Evolutionary conservation across 1,284 basidiomycete genomes (phyloP).

Genomic region (Vanrija sp.): DNA sequence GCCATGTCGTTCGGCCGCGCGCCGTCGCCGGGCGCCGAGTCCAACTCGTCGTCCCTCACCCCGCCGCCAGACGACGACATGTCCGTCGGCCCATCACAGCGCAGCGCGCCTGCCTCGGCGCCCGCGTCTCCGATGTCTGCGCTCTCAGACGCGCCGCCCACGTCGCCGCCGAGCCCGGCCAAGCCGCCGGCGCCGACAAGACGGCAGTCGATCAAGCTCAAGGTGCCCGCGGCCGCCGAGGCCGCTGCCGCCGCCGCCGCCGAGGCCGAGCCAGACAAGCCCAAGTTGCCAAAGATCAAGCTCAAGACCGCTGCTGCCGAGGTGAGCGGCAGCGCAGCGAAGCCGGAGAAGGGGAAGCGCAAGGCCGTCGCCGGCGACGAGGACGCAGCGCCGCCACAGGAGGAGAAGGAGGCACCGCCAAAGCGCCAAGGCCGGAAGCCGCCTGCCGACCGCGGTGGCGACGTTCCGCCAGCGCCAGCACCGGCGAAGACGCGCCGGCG

Average conservation of each 20-base stretch:
- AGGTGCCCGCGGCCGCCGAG: too few relatives aligned
- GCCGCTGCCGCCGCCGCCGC: too few relatives aligned
- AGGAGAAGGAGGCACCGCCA: background rate
- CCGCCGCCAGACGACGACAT: background rate
- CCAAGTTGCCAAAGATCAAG: background rate
- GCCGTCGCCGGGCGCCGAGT: background rate
- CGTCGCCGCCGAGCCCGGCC: too few relatives aligned
- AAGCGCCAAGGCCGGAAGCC: background rate
- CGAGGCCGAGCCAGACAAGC: too few relatives aligned
- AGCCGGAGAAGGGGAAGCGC: background rate
- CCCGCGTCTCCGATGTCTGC: too few relatives aligned
- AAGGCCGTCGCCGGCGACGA: background rate
- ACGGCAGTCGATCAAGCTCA: too few relatives aligned
- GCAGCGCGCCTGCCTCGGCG: too few relatives aligned
- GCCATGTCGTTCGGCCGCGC: too few relatives aligned
- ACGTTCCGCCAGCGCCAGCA: background rate
- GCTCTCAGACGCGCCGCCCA: too few relatives aligned
- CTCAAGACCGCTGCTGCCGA: constrained; percentile 1
- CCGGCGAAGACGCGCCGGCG: too few relatives aligned
- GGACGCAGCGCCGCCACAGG: background rate
- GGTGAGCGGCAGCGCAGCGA: background rate
- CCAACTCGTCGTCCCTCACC: background rate
- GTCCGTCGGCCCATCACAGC: too few relatives aligned
- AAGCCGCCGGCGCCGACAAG: too few relatives aligned
- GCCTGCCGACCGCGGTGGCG: background rate